A percentile compares a stretch with the other conserved stretches of the same genome.
Conservation (phyloP, 495 filamentous ascomycete genomes). For the Talaromyces adpressus region DNA sequence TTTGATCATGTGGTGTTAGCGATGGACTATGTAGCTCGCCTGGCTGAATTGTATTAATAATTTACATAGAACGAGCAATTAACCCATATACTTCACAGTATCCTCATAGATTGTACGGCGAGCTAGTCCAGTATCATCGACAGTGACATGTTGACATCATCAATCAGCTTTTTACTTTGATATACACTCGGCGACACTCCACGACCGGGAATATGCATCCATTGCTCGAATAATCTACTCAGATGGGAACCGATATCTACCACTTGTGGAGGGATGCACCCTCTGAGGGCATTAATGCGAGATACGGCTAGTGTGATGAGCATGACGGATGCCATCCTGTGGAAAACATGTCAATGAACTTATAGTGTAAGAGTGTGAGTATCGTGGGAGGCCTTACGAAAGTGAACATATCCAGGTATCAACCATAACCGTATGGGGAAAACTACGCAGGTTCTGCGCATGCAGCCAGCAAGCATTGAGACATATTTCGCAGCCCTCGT, state of each 20-base stretch:
- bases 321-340: neutral
- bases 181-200: conserved; percentile 9
- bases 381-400: conserved; percentile 24
- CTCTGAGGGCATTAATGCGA: neutral
- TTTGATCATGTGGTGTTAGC: neutral
- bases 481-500: conserved; percentile 28
- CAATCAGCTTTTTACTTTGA: neutral
- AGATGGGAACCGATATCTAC: conserved; percentile 17
- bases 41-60: no score
- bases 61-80: no score
- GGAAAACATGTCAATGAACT: neutral
- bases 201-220: conserved; percentile 14
- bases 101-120: neutral
- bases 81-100: neutral
- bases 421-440: conserved; percentile 35
- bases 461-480: conserved; percentile 35
- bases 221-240: conserved; percentile 10
- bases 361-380: neutral
- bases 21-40: neutral
- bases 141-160: neutral
- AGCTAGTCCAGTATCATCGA: neutral
- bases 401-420: conserved; percentile 45
- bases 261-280: conserved; percentile 9
- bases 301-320: neutral
- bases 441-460: conserved; percentile 28